These are phyloP conservation scores for Coemansia sp. DNA, from an alignment of 192 early-diverging fungal genomes.

Conservation along the genomic window DNA sequence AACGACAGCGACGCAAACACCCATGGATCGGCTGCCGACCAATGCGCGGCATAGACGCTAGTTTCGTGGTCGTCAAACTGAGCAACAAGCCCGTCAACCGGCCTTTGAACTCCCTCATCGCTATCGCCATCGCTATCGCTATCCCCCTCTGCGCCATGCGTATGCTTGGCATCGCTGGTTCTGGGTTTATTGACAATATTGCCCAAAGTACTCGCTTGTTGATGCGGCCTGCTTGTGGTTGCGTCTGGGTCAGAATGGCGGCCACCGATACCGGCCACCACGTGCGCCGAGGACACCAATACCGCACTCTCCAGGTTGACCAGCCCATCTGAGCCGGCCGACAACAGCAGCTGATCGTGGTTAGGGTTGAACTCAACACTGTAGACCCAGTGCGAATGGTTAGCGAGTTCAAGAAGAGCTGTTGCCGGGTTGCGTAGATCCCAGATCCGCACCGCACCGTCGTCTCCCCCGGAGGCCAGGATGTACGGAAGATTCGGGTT, in stretches of 20 bases:
- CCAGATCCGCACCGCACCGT: constrained; percentile 87
- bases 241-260: neutral
- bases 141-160: neutral
- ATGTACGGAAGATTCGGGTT: constrained; percentile 87
- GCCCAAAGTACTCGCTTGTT: too few relatives aligned
- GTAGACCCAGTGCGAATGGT: constrained; percentile 92
- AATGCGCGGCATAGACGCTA: constrained; percentile 85
- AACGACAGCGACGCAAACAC: constrained; percentile 91
- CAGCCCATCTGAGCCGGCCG: constrained; percentile 80
- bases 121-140: constrained; percentile 12
- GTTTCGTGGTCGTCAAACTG: constrained; percentile 96
- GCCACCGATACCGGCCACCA: constrained; percentile 22
- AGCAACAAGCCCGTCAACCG: constrained; percentile 74
- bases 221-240: neutral
- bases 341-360: constrained; percentile 91
- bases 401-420: constrained; percentile 66
- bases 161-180: neutral
- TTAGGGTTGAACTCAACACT: constrained; percentile 80
- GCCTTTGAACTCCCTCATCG: constrained; percentile 22
- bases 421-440: constrained; percentile 63
- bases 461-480: constrained; percentile 84
- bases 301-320: constrained; percentile 87
- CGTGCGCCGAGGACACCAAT: constrained; percentile 78
- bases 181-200: too few relatives aligned
- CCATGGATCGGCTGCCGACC: constrained; percentile 93